phyloP scores from a whole-genome alignment of 139 green algal genomes.

The Micractinium sp. region DNA sequence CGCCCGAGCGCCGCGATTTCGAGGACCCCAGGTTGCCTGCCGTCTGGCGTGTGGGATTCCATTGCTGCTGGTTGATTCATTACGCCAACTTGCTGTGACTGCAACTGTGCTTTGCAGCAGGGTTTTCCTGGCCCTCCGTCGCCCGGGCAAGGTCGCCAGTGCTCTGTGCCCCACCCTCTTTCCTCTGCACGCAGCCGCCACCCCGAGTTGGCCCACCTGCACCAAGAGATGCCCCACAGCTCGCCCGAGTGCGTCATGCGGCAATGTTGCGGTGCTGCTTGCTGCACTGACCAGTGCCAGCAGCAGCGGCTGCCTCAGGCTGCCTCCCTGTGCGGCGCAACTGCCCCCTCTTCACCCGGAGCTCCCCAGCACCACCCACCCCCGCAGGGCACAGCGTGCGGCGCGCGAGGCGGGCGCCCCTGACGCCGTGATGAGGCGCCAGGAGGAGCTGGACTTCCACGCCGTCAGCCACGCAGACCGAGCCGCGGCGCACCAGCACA shows the following conservation, averaged over 20 bases:
- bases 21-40: background rate
- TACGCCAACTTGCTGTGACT: too few relatives aligned
- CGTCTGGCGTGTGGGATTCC: background rate
- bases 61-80: background rate
- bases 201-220: background rate
- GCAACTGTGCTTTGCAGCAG: too few relatives aligned
- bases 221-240: background rate
- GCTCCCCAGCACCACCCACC: background rate
- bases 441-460: conserved; percentile 7
- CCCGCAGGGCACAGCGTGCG: background rate
- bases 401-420: background rate
- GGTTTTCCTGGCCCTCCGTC: too few relatives aligned
- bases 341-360: too few relatives aligned
- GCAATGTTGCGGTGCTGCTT: background rate
- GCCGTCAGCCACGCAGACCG: conserved; percentile 1
- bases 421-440: background rate
- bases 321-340: background rate
- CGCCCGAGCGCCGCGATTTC: background rate
- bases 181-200: background rate
- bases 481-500: conserved; percentile 3
- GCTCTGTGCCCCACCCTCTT: background rate
- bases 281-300: too few relatives aligned
- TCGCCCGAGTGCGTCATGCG: background rate
- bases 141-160: too few relatives aligned
- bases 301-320: too few relatives aligned